Base-by-base conservation (phyloP, 768 basidiomycete species). In the Agrocybe chaxingu region DNA sequence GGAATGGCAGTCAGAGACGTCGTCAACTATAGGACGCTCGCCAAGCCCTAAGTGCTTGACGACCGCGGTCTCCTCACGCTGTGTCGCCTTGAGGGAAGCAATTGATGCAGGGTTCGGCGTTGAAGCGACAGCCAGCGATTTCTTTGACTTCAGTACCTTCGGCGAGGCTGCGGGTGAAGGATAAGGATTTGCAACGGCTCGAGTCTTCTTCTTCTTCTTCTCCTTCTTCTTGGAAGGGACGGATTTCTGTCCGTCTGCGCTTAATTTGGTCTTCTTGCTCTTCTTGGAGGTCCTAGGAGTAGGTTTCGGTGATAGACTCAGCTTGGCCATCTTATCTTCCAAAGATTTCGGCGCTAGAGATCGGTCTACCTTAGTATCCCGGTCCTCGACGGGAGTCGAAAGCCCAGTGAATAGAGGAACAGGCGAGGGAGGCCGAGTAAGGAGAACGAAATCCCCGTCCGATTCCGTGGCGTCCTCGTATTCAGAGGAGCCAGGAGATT, bases 361-460 rank as follows among this genome's bases (percentile, higher is more conserved):
- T 33, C 10, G 59, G 55, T 18, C 53, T 57, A 31, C 24, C 24
- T 24, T 24, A 5, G 24, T 7, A 13, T 16, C 19, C 34, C 34
- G 41, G 16, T 52, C 51, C 29, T 55, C 42, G 33, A 48, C 39
- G 8, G 54, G 31, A 11, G 54, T 61, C 46, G 56, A 55, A 4
- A 50, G 43, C 18, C 50, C 51, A 40, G 38, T 36, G 35, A 29
- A 47, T 35, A 39, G 42, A 52, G 40, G 35, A 45, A 45, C 48
- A 47, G 47, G 61, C 36, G 72, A 65, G 30, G 54, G 57, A 8
- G 65, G 67, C 44, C 65, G 57, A 52, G 66, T 71, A 49, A 82
- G 66, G 46, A 81, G 61, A 44, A 81, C 74, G 59, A 76, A 80
- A 48, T 82, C 81, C 42, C 77, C 73, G 56, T 78, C 78, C 8